phyloP scores from a whole-genome alignment of 2,329 filamentous ascomycete species.

The Cadophora luteo-olivacea region DNA sequence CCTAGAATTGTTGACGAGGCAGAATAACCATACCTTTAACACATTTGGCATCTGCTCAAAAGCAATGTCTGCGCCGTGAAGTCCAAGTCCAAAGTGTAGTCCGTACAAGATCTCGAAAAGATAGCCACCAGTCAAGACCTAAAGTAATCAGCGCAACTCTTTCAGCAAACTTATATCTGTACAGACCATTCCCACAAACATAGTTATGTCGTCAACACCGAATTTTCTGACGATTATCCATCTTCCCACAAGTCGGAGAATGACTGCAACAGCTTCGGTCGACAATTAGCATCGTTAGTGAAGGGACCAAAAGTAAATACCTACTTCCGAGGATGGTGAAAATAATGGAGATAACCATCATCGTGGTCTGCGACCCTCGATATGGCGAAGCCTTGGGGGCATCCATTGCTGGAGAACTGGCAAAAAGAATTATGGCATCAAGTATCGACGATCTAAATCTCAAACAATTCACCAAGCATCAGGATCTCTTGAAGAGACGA shows the following conservation, averaged over 20 bases:
- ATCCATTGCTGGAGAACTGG: background rate
- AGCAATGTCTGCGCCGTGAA: constrained; percentile 21
- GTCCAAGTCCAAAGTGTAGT: constrained; percentile 25
- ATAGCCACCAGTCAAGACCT: constrained; percentile 29
- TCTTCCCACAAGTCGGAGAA: constrained; percentile 26
- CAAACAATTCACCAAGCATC: background rate
- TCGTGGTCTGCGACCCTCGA: constrained; percentile 17
- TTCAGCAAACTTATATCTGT: too few species aligned
- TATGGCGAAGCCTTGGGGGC: constrained; percentile 1
- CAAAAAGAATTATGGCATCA: background rate
- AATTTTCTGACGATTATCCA: constrained; percentile 22
- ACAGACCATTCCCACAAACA: constrained; percentile 28
- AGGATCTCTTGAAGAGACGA: constrained; percentile 5
- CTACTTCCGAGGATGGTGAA: constrained; percentile 27
- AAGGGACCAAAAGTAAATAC: background rate
- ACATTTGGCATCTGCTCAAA: constrained; percentile 20
- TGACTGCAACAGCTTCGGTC: constrained; percentile 23
- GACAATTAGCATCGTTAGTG: background rate
- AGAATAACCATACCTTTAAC: constrained; percentile 19
- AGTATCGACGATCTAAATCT: background rate
- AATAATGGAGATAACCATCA: constrained; percentile 23
- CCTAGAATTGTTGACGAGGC: too few species aligned
- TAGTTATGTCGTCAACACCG: constrained; percentile 28
- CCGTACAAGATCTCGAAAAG: constrained; percentile 31
- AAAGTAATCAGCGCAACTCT: background rate